Base-by-base conservation (phyloP, 2,329 filamentous ascomycete genomes). In the Colletotrichum sp. region DNA sequence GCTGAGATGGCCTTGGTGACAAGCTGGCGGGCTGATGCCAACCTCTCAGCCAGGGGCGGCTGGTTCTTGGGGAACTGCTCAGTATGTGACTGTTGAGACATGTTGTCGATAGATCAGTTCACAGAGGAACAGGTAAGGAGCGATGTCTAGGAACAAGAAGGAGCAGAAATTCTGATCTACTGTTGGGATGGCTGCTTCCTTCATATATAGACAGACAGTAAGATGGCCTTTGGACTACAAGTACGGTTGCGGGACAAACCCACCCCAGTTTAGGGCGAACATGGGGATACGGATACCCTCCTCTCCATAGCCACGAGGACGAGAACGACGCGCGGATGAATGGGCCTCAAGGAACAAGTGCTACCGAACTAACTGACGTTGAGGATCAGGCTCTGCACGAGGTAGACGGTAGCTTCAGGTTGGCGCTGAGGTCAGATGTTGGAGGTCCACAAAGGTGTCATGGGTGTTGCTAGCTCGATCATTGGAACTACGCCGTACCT, bases 401-500 rank as follows among this genome's bases (percentile, higher is more conserved):
- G 63, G 60, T 64, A 32, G n/a, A 52, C 43, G 24, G 65, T 69
- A 61, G 67, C 67, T 48, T 36, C 48, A 43, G 13, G 43, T 63
- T 73, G 73, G 63, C 64, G 74, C 70, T 68, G 74, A 76, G 70
- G 74, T 66, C 70, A 76, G 74, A 55, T 68, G 39, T 39, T 9
- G 30, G 60, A 59, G 71, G 39, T 68, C 73, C 73, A 75, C 73
- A 57, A 48, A 43, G 36, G 34, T 48, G 64, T 68, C 70, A 72
- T 75, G 69, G 73, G 64, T 52, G 14, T 32, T 72, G 21, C 26
- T 30, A 70, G 63, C n/a, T 52, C n/a, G n/a, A 52, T 52, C 1
- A 52, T 52, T 52, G 43, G 43, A 6, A 52, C 43, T 52, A 52
- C n/a, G 16, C 43, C 18, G 28, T 16, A 39, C 24, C 73, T 34